Percentiles rank a stretch among this genome's conserved stretches.
Evolutionary conservation across 345 rosid species (phyloP).

Genomic region (Hibiscus syriacus): DNA sequence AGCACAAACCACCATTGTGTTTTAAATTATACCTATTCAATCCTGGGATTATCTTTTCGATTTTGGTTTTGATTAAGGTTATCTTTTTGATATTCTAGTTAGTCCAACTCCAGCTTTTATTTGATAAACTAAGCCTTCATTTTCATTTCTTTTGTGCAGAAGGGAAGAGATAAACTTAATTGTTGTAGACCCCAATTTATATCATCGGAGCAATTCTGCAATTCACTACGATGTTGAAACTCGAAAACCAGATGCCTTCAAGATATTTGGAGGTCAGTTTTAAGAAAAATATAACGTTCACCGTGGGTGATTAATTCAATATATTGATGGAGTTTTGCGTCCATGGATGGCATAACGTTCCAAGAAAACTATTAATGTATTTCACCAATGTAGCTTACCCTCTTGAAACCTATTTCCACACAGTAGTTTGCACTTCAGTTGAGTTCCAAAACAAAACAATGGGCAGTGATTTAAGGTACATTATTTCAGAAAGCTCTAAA

Average conservation of each 20-base stretch:
- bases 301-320: slow-evolving; percentile 32
- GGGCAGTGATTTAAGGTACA: slow-evolving; percentile 3
- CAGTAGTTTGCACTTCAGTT: slow-evolving; percentile 41
- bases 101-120: no score
- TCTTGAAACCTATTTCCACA: slow-evolving; percentile 44
- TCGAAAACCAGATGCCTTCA: slow-evolving; percentile 8
- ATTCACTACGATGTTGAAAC: slow-evolving; percentile 7
- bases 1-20: slow-evolving; percentile 6
- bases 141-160: neutral
- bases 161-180: neutral
- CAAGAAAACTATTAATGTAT: slow-evolving; percentile 21
- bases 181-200: slow-evolving; percentile 5
- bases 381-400: slow-evolving; percentile 41
- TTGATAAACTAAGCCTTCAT: no score
- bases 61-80: no score
- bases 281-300: slow-evolving; percentile 24
- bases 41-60: neutral
- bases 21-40: neutral
- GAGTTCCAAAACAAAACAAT: slow-evolving; percentile 15
- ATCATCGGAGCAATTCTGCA: neutral
- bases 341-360: slow-evolving; percentile 29
- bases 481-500: neutral
- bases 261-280: slow-evolving; percentile 9
- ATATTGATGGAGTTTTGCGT: slow-evolving; percentile 23
- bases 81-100: no score